Conservation (phyloP, 129 eudicot genomes). For the Logfia minima region DNA sequence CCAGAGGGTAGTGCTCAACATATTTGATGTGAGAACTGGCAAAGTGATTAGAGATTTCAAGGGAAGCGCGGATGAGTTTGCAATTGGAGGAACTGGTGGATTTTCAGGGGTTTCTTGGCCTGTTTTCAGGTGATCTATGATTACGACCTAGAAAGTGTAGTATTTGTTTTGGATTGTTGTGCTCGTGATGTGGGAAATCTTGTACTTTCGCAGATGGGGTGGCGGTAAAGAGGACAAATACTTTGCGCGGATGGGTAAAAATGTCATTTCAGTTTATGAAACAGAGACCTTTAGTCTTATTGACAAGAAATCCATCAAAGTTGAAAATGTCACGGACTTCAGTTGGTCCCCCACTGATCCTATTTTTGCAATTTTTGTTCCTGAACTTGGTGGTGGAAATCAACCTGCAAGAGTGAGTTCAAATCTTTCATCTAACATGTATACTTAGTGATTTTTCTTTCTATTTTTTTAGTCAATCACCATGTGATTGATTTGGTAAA, state of each 20-base stretch:
- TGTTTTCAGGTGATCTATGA: slow-evolving; percentile 50
- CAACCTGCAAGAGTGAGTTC: slow-evolving; percentile 80
- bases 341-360: slow-evolving; percentile 91
- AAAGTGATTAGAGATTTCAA: slow-evolving; percentile 80
- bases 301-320: slow-evolving; percentile 77
- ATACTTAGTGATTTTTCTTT: neutral
- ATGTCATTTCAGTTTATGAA: slow-evolving; percentile 72
- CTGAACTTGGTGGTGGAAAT: slow-evolving; percentile 79
- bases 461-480: neutral
- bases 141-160: slow-evolving; percentile 1
- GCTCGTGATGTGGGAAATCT: neutral
- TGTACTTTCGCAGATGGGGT: slow-evolving; percentile 56
- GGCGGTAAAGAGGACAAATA: slow-evolving; percentile 89
- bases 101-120: slow-evolving; percentile 83
- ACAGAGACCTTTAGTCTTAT: slow-evolving; percentile 72
- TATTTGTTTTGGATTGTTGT: neutral
- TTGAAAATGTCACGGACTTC: slow-evolving; percentile 78
- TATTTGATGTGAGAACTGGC: slow-evolving; percentile 83
- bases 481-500: no score
- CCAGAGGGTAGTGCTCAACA: slow-evolving; percentile 69
- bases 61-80: slow-evolving; percentile 81
- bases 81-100: slow-evolving; percentile 69
- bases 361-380: slow-evolving; percentile 71
- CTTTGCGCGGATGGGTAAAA: slow-evolving; percentile 78
- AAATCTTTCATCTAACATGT: neutral